Conservation (phyloP, 805 yeast genomes). For the Yamadazyma nakazawae region DNA sequence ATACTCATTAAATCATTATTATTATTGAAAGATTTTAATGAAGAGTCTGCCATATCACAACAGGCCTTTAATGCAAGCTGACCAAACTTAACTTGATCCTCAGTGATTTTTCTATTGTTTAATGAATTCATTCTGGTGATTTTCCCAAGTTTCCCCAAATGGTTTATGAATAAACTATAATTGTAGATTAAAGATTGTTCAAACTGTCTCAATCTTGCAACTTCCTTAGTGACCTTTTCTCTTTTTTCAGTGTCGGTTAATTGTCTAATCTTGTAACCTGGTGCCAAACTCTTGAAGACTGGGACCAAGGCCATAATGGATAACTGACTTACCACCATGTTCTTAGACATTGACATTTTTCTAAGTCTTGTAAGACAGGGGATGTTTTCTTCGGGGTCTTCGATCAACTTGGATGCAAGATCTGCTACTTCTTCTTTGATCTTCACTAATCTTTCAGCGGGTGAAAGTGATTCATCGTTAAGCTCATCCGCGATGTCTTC, state of each 20-base stretch:
- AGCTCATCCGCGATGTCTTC: conserved; percentile 32
- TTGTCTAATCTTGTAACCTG: conserved; percentile 83
- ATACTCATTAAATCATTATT: conserved; percentile 70
- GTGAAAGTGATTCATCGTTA: conserved; percentile 45
- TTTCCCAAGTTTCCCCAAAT: conserved; percentile 44
- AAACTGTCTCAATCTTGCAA: conserved; percentile 69
- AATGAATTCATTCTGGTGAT: conserved; percentile 36
- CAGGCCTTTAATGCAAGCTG: conserved; percentile 69
- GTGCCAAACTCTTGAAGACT: conserved; percentile 80
- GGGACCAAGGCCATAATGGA: conserved; percentile 78
- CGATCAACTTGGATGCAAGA: conserved; percentile 70
- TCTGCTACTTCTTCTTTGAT: conserved; percentile 83
- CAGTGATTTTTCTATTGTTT: conserved; percentile 29
- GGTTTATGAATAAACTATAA: conserved; percentile 64
- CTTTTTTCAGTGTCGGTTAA: conserved; percentile 75
- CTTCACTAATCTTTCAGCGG: conserved; percentile 52
- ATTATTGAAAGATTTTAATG: conserved; percentile 77
- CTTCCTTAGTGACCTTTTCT: conserved; percentile 81
- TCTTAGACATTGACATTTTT: conserved; percentile 65
- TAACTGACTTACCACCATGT: conserved; percentile 63
- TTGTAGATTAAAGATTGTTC: conserved; percentile 74
- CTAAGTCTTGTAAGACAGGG: conserved; percentile 61
- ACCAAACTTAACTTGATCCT: conserved; percentile 44
- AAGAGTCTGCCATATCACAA: conserved; percentile 62
- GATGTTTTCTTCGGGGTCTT: conserved; percentile 86